Base-by-base conservation (phyloP, 78 protist species). In the Dictyostelium intermedium region DNA sequence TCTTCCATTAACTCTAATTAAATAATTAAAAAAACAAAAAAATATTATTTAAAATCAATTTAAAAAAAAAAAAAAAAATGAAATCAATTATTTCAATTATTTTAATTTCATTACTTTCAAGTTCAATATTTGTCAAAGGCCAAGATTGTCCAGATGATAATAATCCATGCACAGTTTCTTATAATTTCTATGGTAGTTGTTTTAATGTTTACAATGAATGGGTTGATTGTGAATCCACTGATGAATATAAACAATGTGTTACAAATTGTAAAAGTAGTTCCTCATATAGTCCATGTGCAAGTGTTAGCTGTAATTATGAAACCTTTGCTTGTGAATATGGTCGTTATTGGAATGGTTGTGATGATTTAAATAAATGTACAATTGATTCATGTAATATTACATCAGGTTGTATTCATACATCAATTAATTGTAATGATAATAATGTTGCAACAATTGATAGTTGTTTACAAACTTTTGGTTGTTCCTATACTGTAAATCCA, bases 311-410 rank as follows among this genome's bases (percentile, higher is more conserved):
- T 80, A 34, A 47, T 30, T 35, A 45, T 10, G 41, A 80, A 35
- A 23, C 84, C 1, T 27, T 18, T 47, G 20, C 35, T 6, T 34
- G 73, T 13, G 70, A 25, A 8, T 66, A 27, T 25, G 74, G 74
- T 11, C 43, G 25, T 41, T 1, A 11, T 73, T 39, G 34, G 20
- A 30, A 53, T 14, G 78, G 53, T 69, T 81, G 86, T 81, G 41
- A 50, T 20, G 94, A 91, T 82, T 34, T 8, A 34, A 80, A 91
- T 50, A 61, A 23, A 37, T 91, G 94, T 73, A 91, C 94, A 5
- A 20, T 66, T 11, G 86, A 91, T 35, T 23, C 53, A 9, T 91
- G 94, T 25, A 34, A 35, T 53, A 23, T 7, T 10, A 23, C 14
- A 5, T 78, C 43, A 50, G 72, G 86, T 47, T 37, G 74, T 61